phyloP scores from a whole-genome alignment of 2,329 filamentous ascomycete species.

The Fonsecaea pedrosoi region DNA sequence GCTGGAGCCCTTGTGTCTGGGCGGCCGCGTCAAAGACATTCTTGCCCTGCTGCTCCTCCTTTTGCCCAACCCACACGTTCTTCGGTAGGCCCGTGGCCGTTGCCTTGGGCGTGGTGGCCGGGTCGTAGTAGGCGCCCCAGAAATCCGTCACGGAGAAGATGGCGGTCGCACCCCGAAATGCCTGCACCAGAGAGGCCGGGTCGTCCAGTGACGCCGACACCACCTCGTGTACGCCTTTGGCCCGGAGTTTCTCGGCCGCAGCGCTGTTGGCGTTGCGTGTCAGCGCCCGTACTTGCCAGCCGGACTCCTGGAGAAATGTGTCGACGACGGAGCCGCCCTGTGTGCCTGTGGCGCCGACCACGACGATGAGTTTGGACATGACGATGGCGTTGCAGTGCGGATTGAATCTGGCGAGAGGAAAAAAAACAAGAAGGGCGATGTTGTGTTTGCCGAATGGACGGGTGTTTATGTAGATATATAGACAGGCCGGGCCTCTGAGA shows the following conservation, averaged over 20 bases:
- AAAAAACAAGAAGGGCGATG: too few relatives aligned
- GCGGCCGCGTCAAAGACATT: slow-evolving; percentile 64
- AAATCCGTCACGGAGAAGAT: slow-evolving; percentile 65
- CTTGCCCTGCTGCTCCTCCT: slow-evolving; percentile 60
- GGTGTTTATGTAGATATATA: too few relatives aligned
- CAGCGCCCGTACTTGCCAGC: slow-evolving; percentile 45
- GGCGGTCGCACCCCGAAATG: slow-evolving; percentile 53
- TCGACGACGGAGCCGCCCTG: slow-evolving; percentile 51
- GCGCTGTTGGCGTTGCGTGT: slow-evolving; percentile 43
- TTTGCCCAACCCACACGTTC: slow-evolving; percentile 55
- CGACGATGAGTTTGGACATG: slow-evolving; percentile 47
- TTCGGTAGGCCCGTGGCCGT: slow-evolving; percentile 10
- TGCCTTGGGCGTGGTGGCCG: slow-evolving; percentile 44
- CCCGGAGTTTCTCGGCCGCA: slow-evolving; percentile 37
- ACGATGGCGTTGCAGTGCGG: background rate
- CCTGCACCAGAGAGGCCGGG: slow-evolving; percentile 40
- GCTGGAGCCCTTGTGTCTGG: slow-evolving; percentile 49
- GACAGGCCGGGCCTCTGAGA: too few relatives aligned
- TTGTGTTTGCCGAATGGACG: too few relatives aligned
- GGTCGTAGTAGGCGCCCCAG: slow-evolving; percentile 59
- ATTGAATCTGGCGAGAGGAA: background rate
- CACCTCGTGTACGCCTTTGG: slow-evolving; percentile 42
- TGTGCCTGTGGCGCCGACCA: slow-evolving; percentile 61
- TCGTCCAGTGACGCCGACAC: slow-evolving; percentile 45
- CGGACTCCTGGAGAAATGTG: slow-evolving; percentile 40